Conservation (phyloP, 2,329 filamentous ascomycete species). For the Alternaria gansuensis region DNA sequence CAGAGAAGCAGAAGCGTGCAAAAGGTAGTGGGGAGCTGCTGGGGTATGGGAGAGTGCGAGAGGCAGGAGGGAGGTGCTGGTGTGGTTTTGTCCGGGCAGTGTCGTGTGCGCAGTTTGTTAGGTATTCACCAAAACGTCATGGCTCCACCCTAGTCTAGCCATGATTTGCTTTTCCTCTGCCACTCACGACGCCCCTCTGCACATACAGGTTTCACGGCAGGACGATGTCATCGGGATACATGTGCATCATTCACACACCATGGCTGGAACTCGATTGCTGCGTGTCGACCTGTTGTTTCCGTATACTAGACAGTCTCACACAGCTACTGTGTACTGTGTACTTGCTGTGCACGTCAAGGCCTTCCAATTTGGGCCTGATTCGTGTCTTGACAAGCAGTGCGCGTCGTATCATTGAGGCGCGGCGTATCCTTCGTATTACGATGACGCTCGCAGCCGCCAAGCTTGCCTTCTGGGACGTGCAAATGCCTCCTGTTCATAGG, state of each 20-base stretch:
- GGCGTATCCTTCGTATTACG: not conserved
- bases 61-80: conserved; percentile 5
- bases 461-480: not conserved
- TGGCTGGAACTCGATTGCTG: conserved; percentile 6
- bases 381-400: not conserved
- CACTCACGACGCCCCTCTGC: conserved; percentile 15
- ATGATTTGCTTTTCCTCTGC: conserved; percentile 20
- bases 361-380: not conserved
- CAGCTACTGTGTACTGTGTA: too few relatives aligned
- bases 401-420: not conserved
- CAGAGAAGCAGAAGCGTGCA: not conserved
- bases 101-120: conserved; percentile 33
- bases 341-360: not conserved
- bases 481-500: not conserved
- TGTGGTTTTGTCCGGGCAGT: conserved; percentile 21
- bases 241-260: not conserved
- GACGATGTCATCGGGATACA: conserved; percentile 26
- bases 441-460: not conserved
- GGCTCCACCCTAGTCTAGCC: conserved; percentile 18
- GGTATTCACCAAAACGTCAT: conserved; percentile 22
- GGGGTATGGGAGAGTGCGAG: conserved; percentile 11
- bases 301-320: conserved; percentile 2
- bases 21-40: conserved; percentile 1
- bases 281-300: conserved; percentile 6
- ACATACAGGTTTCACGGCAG: conserved; percentile 25